Evolutionary conservation across 371 early-diverging fungal genomes (phyloP).

Genomic region (Mortierella sp.): DNA sequence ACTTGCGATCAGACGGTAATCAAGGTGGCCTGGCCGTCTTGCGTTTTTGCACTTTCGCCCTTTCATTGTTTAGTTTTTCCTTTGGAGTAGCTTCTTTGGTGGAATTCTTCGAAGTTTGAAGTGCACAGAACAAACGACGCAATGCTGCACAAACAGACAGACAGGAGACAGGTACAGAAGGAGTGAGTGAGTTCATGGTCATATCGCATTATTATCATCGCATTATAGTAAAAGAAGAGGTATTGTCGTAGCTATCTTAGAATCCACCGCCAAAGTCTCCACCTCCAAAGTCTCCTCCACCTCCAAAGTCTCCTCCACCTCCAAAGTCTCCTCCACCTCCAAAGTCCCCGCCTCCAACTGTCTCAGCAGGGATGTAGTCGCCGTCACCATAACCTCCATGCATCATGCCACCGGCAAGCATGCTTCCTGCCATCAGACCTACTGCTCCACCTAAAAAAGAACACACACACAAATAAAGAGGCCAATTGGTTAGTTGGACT

Average conservation of each 20-base stretch:
- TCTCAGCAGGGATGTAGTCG: conserved; percentile 20
- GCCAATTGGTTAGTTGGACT: neutral
- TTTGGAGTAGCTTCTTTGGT: neutral
- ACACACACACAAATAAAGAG: neutral
- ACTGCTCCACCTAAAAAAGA: conserved; percentile 38
- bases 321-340: conserved; percentile 27
- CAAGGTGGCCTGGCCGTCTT: neutral
- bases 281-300: conserved; percentile 43
- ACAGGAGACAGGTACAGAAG: neutral
- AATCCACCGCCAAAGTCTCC: conserved; percentile 40
- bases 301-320: conserved; percentile 42
- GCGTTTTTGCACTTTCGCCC: neutral
- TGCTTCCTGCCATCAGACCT: conserved; percentile 40
- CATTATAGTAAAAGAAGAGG: neutral
- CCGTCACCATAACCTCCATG: conserved; percentile 10
- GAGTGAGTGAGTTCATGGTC: neutral
- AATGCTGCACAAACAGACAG: neutral
- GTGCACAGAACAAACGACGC: neutral
- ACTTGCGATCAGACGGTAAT: neutral
- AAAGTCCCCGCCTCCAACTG: conserved; percentile 6
- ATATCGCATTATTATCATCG: neutral
- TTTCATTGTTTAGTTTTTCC: conserved; percentile 3
- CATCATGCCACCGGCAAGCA: conserved; percentile 37
- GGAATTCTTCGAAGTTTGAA: neutral
- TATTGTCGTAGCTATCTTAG: conserved; percentile 5